Evolutionary conservation across 2,329 filamentous ascomycete genomes (phyloP).

Genomic region (Aspergillus sp.): DNA sequence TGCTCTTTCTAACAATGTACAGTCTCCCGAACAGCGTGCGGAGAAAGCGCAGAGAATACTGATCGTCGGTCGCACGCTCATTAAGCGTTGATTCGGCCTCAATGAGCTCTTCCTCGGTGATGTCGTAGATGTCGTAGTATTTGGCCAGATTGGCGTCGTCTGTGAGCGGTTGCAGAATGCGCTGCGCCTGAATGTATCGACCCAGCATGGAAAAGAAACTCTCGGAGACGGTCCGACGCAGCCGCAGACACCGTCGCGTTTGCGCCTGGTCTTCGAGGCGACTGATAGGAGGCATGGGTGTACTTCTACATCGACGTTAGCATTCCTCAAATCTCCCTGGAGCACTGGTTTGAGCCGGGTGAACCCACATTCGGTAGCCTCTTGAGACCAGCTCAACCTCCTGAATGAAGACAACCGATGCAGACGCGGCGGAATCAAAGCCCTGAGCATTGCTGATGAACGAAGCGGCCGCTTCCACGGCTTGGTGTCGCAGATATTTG

Average conservation of each 20-base stretch:
- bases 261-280: slow-evolving; percentile 82
- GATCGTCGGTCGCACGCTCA: slow-evolving; percentile 69
- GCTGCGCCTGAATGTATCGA: slow-evolving; percentile 69
- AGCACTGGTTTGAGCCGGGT: not conserved
- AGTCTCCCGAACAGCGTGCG: slow-evolving; percentile 80
- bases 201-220: slow-evolving; percentile 70
- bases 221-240: slow-evolving; percentile 73
- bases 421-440: slow-evolving; percentile 74
- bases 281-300: slow-evolving; percentile 86
- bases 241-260: slow-evolving; percentile 71
- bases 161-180: slow-evolving; percentile 68
- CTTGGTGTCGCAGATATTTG: slow-evolving; percentile 72
- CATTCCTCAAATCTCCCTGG: slow-evolving; percentile 15
- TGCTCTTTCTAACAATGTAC: slow-evolving; percentile 76
- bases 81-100: slow-evolving; percentile 67
- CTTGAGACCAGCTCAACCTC: slow-evolving; percentile 94
- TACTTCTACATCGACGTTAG: slow-evolving; percentile 61
- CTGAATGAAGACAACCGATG: slow-evolving; percentile 79
- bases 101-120: slow-evolving; percentile 69
- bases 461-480: slow-evolving; percentile 65
- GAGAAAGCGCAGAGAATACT: slow-evolving; percentile 73
- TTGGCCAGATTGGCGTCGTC: slow-evolving; percentile 82
- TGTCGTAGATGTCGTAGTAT: slow-evolving; percentile 87
- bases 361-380: slow-evolving; percentile 75
- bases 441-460: slow-evolving; percentile 75